A percentile compares a stretch with the other conserved stretches of the same genome.
Conservation (phyloP, 805 yeast species). For the Yarrowia osloensis region DNA sequence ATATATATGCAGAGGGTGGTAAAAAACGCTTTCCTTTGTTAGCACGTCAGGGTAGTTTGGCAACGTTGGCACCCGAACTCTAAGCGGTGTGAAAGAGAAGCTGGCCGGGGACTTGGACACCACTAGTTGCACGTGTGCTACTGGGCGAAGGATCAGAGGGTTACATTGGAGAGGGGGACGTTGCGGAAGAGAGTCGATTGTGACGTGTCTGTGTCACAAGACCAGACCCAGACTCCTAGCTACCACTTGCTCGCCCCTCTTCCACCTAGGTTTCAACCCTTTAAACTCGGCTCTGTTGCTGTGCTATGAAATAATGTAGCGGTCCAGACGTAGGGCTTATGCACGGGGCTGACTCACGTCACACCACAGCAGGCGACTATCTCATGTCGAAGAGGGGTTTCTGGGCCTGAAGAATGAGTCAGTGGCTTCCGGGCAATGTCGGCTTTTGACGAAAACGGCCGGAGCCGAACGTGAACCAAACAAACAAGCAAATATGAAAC, state of each 20-base stretch:
- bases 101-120: neutral
- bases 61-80: conserved; percentile 16
- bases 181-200: too few relatives aligned
- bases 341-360: conserved; percentile 26
- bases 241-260: neutral
- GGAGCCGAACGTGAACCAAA: neutral
- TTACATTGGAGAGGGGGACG: neutral
- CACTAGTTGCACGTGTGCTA: conserved; percentile 2
- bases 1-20: conserved; percentile 26
- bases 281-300: conserved; percentile 13
- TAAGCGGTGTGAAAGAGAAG: conserved; percentile 15
- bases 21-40: conserved; percentile 30
- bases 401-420: too few relatives aligned
- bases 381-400: neutral
- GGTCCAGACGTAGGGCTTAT: conserved; percentile 25
- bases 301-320: conserved; percentile 23
- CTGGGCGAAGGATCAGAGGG: neutral
- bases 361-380: neutral
- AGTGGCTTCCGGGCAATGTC: neutral
- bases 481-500: neutral
- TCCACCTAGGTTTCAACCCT: conserved; percentile 6
- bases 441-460: conserved; percentile 2
- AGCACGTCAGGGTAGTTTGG: conserved; percentile 28
- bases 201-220: too few relatives aligned
- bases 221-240: too few relatives aligned